Base-by-base conservation (phyloP, 176 grass and related monocot species). In the Thalia dealbata region DNA sequence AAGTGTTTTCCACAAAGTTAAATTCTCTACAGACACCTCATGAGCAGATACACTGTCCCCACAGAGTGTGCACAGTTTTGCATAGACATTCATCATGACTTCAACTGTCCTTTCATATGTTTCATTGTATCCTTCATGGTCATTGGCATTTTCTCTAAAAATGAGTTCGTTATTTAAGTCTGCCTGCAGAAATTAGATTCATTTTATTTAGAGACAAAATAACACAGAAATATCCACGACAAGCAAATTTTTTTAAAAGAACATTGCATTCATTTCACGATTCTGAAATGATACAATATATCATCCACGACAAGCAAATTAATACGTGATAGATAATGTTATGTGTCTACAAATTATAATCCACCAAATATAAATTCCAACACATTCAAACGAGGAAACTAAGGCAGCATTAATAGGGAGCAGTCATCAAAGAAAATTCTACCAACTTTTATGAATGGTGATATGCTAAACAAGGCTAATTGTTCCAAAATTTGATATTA, bases 1-100 rank as follows among this genome's bases (percentile, higher is more conserved):
- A 88, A 88, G 73, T 79, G 88, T 77, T 76, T 90, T 88, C 89
- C 93, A 96, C 44, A 81, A 78, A 54, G 85, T 74, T 70, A 96
- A 84, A 74, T 87, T 82, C 44, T 75, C 79, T 24, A 74, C 76
- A 51, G 70, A 64, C 75, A 78, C 78, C 64, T 88, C 61, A 81
- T 77, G 69, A 80, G 28, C 35, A 85, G 66, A 62, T 60, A 25
- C 43, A 81, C 67, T 73, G 41, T 50, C 72, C 69, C 50, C 48
- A 84, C 27, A 38, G 73, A 65, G 45, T 68, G 82, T 72, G 19
- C 58, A 80, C 61, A 92, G 78, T 62, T 73, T 88, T 48, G 52
- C 32, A 30, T 86, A 71, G 77, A 79, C 76, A 84, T 78, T 71
- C 64, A 58, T 72, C 69, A 84, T 50, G 50, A 92, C 54, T 59